A percentile compares a stretch with the other conserved stretches of the same genome.
Conservation (phyloP, 2,329 filamentous ascomycete genomes). For the Claviceps humidiphila region DNA sequence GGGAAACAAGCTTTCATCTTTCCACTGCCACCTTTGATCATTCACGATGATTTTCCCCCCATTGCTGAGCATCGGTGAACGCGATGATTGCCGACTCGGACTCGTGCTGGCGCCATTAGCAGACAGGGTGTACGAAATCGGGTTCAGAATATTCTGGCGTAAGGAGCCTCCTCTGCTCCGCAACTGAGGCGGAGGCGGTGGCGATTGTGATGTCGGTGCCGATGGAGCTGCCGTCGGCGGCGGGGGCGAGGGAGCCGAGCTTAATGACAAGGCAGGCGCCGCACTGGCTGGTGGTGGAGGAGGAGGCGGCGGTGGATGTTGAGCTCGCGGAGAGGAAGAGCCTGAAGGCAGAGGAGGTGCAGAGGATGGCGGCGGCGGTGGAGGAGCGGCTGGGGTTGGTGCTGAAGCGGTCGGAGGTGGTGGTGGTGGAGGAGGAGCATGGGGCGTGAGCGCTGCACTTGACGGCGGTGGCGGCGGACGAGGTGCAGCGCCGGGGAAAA, state of each 20-base stretch:
- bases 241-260: conserved; percentile 17
- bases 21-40: conserved; percentile 77
- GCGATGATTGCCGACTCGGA: conserved; percentile 21
- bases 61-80: conserved; percentile 17
- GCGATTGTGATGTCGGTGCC: conserved; percentile 24
- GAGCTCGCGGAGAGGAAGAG: conserved; percentile 27
- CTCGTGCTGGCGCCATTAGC: conserved; percentile 46
- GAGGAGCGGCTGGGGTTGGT: conserved; percentile 25
- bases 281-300: conserved; percentile 23
- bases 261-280: conserved; percentile 21
- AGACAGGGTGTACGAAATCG: conserved; percentile 61
- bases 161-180: conserved; percentile 33
- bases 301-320: conserved; percentile 15
- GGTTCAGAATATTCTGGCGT: conserved; percentile 54
- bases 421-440: conserved; percentile 27
- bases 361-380: conserved; percentile 21
- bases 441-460: conserved; percentile 23
- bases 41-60: conserved; percentile 44
- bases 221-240: conserved; percentile 13
- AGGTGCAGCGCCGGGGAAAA: conserved; percentile 20
- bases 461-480: conserved; percentile 25
- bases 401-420: conserved; percentile 30
- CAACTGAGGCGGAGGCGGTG: conserved; percentile 23
- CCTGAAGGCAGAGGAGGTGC: conserved; percentile 5
- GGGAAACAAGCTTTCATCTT: conserved; percentile 67